Conservation (phyloP, 2,329 filamentous ascomycete species). For the Aspergillus carbonarius region DNA sequence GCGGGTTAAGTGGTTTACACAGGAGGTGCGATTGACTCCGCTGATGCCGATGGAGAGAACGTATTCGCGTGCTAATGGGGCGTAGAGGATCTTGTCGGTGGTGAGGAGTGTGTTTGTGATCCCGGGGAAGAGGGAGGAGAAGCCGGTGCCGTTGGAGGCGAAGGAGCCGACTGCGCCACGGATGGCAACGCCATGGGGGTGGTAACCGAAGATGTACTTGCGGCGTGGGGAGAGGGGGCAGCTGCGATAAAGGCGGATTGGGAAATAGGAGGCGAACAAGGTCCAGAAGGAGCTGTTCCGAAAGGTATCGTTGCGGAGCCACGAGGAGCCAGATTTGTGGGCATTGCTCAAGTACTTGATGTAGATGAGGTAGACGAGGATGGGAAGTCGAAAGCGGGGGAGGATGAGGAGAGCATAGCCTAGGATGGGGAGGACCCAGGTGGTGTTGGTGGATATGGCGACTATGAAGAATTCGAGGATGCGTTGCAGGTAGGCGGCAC, state of each 20-base stretch:
- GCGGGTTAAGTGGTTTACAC: constrained; percentile 71
- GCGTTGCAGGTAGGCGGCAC: neutral
- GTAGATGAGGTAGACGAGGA: neutral
- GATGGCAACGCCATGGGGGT: constrained; percentile 84
- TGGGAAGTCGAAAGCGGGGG: neutral
- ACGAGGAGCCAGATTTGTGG: neutral
- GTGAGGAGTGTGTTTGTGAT: constrained; percentile 83
- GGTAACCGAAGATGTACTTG: constrained; percentile 87
- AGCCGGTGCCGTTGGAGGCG: constrained; percentile 75
- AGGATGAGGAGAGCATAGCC: neutral
- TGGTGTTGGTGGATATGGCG: neutral
- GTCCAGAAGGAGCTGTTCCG: constrained; percentile 70
- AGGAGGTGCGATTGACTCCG: constrained; percentile 78
- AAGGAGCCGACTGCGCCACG: constrained; percentile 81
- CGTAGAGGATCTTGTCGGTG: constrained; percentile 81
- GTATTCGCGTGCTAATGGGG: constrained; percentile 82
- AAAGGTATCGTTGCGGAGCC: constrained; percentile 53
- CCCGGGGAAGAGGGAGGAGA: constrained; percentile 75
- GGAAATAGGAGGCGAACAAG: constrained; percentile 80
- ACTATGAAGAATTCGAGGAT: neutral
- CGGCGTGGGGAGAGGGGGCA: constrained; percentile 68
- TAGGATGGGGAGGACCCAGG: neutral
- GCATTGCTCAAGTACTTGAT: neutral
- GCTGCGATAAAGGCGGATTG: constrained; percentile 74
- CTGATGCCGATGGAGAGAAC: constrained; percentile 72